Evolutionary conservation across 2,329 filamentous ascomycete species (phyloP).

Genomic region (Fusarium sp.): DNA sequence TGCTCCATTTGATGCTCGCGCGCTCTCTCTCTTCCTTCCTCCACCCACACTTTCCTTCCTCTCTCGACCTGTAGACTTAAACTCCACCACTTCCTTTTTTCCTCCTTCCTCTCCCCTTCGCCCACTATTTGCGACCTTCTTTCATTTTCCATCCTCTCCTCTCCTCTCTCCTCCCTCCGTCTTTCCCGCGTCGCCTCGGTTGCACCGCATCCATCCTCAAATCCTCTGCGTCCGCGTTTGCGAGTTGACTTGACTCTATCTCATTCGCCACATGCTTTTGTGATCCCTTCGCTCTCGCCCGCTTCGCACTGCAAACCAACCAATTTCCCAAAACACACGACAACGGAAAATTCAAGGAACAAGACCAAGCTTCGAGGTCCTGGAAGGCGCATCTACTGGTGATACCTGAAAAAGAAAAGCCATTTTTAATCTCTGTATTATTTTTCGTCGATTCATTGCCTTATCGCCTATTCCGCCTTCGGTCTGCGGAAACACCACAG

Average conservation of each 20-base stretch:
- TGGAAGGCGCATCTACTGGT: conserved; percentile 47
- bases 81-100: conserved; percentile 50
- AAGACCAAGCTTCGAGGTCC: conserved; percentile 38
- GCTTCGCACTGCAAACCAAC: conserved; percentile 26
- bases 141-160: conserved; percentile 46
- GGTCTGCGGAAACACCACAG: conserved; percentile 33
- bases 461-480: conserved; percentile 37
- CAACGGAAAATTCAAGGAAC: conserved; percentile 39
- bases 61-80: conserved; percentile 48
- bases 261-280: conserved; percentile 18
- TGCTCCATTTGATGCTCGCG: conserved; percentile 37
- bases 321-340: conserved; percentile 28
- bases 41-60: conserved; percentile 47
- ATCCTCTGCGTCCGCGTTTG: conserved; percentile 37
- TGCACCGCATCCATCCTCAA: conserved; percentile 32
- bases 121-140: conserved; percentile 47
- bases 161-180: conserved; percentile 45
- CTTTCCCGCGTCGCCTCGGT: conserved; percentile 46
- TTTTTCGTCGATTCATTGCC: conserved; percentile 47
- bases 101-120: conserved; percentile 45
- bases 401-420: conserved; percentile 43
- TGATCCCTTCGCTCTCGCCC: conserved; percentile 17
- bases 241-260: conserved; percentile 29
- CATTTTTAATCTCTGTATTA: conserved; percentile 46
- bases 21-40: conserved; percentile 17